Evolutionary conservation across 1,284 basidiomycete species (phyloP), one percentile per base, ranked within the genome.

Genomic region (Entoloma clypeatum): DNA sequence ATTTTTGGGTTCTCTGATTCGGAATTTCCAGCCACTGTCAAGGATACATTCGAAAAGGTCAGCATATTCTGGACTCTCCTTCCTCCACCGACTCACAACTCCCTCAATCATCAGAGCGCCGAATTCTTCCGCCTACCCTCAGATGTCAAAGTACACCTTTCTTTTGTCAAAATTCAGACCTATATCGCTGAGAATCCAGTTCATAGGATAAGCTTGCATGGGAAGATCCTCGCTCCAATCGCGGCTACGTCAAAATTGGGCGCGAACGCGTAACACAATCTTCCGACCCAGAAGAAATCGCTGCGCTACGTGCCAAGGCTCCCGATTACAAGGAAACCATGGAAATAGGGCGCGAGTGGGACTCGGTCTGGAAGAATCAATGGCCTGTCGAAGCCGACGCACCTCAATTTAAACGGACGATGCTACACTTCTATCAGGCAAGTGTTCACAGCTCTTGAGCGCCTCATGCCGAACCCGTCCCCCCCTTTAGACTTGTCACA

Each of bases 311-410:
- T 17, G 68, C 68, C 39, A 77, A 76, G 48, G 77, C 87, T 0
- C 89, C 89, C 0, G 86, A 90, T 57, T 80, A 65, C 62, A 91
- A 92, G 60, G 88, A 92, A 60, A 71, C 77, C 10, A 88, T 92
- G 78, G 89, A 92, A 60, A 90, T 92, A 41, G 87, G 88, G 14
- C 72, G 82, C 19, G 86, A 91, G 47, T 85, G 80, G 78, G 86
- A 86, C 51, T 67, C 72, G 21, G 69, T 62, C 23, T 86, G 78
- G 81, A 79, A 74, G 60, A 92, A 92, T 60, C 72, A 73, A 50
- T 92, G 90, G 89, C 89, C 86, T 2, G 60, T 67, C 33, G 80
- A 87, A 52, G 52, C 45, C 2, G 75, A 81, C 38, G 75, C 66
- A 3, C 84, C 86, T 0, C 68, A 59, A 3, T 92, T 90, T 65